Evolutionary conservation across 106 monocot genomes (phyloP).

Genomic region (Triglochin maritima): DNA sequence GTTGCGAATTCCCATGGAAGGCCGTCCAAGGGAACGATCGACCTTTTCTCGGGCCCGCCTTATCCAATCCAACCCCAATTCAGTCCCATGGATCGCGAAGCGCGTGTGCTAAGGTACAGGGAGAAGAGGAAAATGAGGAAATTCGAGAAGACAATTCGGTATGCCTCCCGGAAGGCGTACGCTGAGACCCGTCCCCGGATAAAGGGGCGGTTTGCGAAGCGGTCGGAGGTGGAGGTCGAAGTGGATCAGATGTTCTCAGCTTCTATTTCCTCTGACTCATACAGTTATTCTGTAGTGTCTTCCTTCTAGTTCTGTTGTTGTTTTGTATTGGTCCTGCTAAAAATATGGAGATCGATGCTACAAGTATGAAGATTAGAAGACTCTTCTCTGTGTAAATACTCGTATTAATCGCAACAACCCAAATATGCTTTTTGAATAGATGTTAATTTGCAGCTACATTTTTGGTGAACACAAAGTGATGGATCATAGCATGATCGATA

Average conservation of each 20-base stretch:
- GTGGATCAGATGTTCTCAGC: slow-evolving; percentile 56
- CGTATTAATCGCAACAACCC: background rate
- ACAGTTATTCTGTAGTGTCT: slow-evolving; percentile 49
- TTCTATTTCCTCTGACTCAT: slow-evolving; percentile 12
- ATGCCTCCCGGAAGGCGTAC: slow-evolving; percentile 71
- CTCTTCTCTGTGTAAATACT: background rate
- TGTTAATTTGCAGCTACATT: background rate
- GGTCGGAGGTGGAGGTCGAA: slow-evolving; percentile 39
- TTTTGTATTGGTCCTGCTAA: background rate
- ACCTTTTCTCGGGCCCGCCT: slow-evolving; percentile 37
- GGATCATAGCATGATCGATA: no score
- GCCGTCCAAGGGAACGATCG: slow-evolving; percentile 28
- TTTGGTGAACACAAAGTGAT: no score
- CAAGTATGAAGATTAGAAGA: background rate
- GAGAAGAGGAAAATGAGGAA: slow-evolving; percentile 63
- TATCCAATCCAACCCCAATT: slow-evolving; percentile 18
- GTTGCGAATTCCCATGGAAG: slow-evolving; percentile 13
- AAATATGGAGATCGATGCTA: background rate
- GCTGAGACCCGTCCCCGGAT: slow-evolving; percentile 61
- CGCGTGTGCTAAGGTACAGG: slow-evolving; percentile 61
- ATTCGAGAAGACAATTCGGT: slow-evolving; percentile 71
- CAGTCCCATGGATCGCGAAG: slow-evolving; percentile 43
- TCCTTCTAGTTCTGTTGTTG: slow-evolving; percentile 14
- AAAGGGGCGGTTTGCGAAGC: slow-evolving; percentile 67
- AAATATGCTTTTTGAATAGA: background rate